Evolutionary conservation across 2,329 filamentous ascomycete species (phyloP).

Genomic region (Cladosporium sp.): DNA sequence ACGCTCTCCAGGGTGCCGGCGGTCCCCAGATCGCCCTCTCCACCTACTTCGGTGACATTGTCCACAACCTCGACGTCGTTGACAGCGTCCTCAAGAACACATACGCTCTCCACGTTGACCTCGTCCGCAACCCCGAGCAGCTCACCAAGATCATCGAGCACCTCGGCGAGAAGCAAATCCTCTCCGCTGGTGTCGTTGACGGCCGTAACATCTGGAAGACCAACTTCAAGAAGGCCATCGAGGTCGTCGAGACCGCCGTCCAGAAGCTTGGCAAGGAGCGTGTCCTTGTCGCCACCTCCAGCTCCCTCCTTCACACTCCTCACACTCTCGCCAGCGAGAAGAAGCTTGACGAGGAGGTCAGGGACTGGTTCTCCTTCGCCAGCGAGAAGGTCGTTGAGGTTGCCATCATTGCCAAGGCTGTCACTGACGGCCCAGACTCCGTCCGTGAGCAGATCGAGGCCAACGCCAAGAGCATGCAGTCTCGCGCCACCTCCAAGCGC

Average conservation of each 20-base stretch:
- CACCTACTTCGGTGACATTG: constrained; percentile 99
- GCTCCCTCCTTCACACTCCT: constrained; percentile 95
- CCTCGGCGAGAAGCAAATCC: constrained; percentile 82
- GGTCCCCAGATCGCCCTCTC: constrained; percentile 87
- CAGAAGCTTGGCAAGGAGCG: constrained; percentile 97
- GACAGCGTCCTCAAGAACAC: constrained; percentile 66
- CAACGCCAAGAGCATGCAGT: constrained; percentile 91
- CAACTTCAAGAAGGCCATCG: constrained; percentile 94
- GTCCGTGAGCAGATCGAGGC: constrained; percentile 89
- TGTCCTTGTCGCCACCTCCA: constrained; percentile 94
- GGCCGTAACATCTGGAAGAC: constrained; percentile 99
- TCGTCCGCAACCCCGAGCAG: constrained; percentile 98
- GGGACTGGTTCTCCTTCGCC: constrained; percentile 98
- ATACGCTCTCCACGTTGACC: constrained; percentile 88
- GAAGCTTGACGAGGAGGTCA: constrained; percentile 91
- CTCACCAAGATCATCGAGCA: constrained; percentile 79
- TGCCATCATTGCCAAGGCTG: constrained; percentile 91
- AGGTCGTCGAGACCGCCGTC: constrained; percentile 82
- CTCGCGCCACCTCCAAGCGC: constrained; percentile 85
- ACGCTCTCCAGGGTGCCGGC: constrained; percentile 67
- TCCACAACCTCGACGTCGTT: constrained; percentile 95
- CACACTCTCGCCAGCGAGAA: constrained; percentile 98
- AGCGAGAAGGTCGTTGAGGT: constrained; percentile 91
- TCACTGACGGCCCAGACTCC: constrained; percentile 84
- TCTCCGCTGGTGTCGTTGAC: constrained; percentile 95